phyloP scores from a whole-genome alignment of 495 filamentous ascomycete species.

The Glutinoglossum americanum region DNA sequence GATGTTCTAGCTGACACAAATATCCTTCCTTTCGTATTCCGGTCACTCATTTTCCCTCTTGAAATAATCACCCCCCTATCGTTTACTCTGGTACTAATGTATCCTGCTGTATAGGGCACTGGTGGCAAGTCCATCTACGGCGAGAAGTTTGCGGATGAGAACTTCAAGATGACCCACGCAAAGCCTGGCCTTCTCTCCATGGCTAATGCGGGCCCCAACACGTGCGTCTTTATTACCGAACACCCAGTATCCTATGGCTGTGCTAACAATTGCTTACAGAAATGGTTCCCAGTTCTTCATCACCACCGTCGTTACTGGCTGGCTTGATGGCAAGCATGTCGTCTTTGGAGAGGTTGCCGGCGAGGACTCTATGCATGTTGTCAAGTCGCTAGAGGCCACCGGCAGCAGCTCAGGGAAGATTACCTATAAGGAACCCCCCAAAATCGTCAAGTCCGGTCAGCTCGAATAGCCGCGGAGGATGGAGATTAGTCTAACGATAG shows the following conservation, averaged over 20 bases:
- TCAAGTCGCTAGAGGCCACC: slow-evolving; percentile 52
- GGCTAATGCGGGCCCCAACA: slow-evolving; percentile 67
- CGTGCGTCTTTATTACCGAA: slow-evolving; percentile 25
- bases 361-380: slow-evolving; percentile 34
- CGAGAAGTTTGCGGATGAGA: slow-evolving; percentile 69
- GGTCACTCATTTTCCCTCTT: background rate
- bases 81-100: slow-evolving; percentile 1
- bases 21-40: background rate
- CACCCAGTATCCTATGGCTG: background rate
- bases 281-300: slow-evolving; percentile 68
- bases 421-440: slow-evolving; percentile 41
- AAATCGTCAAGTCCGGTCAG: slow-evolving; percentile 39
- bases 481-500: background rate
- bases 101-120: slow-evolving; percentile 33
- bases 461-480: slow-evolving; percentile 18
- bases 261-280: slow-evolving; percentile 16
- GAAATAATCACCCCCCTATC: background rate
- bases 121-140: slow-evolving; percentile 78
- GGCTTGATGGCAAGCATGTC: slow-evolving; percentile 62
- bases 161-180: slow-evolving; percentile 44
- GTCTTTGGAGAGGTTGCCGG: slow-evolving; percentile 65
- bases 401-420: slow-evolving; percentile 40
- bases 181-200: slow-evolving; percentile 49
- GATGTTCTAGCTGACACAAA: background rate
- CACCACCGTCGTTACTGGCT: slow-evolving; percentile 47